Conservation (phyloP, 2,329 filamentous ascomycete genomes). For the Aspergillus sp. region DNA sequence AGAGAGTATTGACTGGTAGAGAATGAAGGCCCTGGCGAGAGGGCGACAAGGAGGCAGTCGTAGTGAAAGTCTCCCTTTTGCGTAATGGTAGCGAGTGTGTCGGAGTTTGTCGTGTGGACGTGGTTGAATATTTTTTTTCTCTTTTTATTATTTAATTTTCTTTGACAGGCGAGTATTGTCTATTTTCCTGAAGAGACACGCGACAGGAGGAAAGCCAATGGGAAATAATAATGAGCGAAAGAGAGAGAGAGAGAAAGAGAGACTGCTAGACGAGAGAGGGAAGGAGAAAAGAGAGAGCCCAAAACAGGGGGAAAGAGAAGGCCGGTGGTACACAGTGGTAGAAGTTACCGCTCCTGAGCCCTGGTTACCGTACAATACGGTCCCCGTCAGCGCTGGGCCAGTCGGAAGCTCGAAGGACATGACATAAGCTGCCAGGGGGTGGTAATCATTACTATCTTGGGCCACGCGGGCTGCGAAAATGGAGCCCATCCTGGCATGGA, state of each 20-base stretch:
- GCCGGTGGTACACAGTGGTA: too few relatives aligned
- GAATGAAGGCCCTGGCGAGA: background rate
- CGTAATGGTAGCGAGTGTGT: too few relatives aligned
- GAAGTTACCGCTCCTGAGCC: too few relatives aligned
- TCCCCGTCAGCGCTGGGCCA: too few relatives aligned
- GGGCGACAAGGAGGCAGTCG: background rate
- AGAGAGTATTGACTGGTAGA: too few relatives aligned
- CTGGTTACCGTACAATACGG: too few relatives aligned
- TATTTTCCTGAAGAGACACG: background rate
- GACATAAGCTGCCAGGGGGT: slow-evolving; percentile 5
- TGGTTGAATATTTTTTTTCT: too few relatives aligned
- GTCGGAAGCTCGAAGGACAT: too few relatives aligned
- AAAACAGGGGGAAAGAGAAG: slow-evolving; percentile 5
- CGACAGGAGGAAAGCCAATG: background rate
- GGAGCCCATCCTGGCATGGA: background rate
- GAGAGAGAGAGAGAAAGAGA: slow-evolving; percentile 3
- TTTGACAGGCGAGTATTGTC: too few relatives aligned
- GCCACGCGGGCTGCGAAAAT: slow-evolving; percentile 1
- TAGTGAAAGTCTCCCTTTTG: background rate
- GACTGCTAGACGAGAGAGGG: slow-evolving; percentile 3
- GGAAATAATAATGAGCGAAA: slow-evolving; percentile 1
- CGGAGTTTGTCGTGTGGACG: too few relatives aligned
- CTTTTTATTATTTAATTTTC: too few relatives aligned
- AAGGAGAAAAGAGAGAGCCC: slow-evolving; percentile 2
- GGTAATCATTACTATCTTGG: slow-evolving; percentile 5